phyloP scores from a whole-genome alignment of 2,329 filamentous ascomycete species.

The Nakataea oryzae region DNA sequence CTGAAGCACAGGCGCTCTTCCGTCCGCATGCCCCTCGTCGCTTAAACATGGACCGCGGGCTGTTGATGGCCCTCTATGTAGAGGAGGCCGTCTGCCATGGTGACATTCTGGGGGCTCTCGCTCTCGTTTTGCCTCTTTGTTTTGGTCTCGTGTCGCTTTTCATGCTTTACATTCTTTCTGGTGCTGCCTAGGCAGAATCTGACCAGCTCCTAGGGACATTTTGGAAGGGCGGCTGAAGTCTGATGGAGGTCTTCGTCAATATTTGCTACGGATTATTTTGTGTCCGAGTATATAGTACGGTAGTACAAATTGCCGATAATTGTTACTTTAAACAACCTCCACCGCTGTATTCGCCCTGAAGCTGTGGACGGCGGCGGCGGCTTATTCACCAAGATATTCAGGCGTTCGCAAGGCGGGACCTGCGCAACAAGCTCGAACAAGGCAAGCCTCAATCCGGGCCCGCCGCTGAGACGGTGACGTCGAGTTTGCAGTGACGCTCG shows the following conservation, averaged over 20 bases:
- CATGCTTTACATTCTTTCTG: neutral
- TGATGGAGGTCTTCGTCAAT: neutral
- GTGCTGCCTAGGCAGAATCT: neutral
- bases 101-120: neutral
- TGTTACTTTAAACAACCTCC: neutral
- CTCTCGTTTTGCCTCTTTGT: neutral
- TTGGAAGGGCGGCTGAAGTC: neutral
- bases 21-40: neutral
- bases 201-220: neutral
- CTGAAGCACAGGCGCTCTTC: neutral
- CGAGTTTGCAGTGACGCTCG: no score
- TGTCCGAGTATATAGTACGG: neutral
- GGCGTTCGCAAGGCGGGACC: no score
- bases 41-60: neutral
- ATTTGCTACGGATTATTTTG: neutral
- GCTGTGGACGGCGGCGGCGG: no score
- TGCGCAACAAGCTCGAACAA: no score
- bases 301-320: neutral
- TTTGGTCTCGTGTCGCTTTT: neutral
- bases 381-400: no score
- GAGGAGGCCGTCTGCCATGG: neutral
- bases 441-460: no score
- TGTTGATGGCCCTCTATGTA: neutral
- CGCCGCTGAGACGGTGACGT: no score
- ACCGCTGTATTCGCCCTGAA: no score